Percentiles rank a stretch among this genome's conserved stretches.
Evolutionary conservation across 177 flowering plant species (phyloP).

Genomic region (Telopea speciosissima): DNA sequence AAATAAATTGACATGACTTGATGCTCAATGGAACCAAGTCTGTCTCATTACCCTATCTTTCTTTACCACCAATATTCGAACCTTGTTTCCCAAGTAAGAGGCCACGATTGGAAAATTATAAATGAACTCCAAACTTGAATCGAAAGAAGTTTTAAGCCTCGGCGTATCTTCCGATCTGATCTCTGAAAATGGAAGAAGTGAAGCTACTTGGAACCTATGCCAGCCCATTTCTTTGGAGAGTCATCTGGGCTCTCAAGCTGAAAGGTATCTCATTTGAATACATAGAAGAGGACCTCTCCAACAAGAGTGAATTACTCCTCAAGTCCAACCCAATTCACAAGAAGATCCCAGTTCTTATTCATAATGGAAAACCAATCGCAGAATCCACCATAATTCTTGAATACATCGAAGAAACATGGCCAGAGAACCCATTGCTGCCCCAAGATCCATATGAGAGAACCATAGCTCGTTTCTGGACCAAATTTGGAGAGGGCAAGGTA

Average conservation of each 20-base stretch:
- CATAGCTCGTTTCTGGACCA: conserved; percentile 23
- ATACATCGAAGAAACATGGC: conserved; percentile 31
- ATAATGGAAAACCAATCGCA: conserved; percentile 25
- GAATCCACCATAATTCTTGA: conserved; percentile 32
- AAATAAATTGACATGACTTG: too few relatives aligned
- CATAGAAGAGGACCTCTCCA: conserved; percentile 24
- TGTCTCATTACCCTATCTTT: too few relatives aligned
- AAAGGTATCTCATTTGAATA: conserved; percentile 30
- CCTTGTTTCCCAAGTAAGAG: too few relatives aligned
- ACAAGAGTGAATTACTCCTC: conserved; percentile 27
- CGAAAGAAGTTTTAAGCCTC: too few relatives aligned
- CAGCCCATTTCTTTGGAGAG: conserved; percentile 25
- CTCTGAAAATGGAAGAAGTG: conserved; percentile 24
- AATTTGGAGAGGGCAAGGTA: conserved; percentile 21
- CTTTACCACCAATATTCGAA: too few relatives aligned
- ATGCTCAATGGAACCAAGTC: too few relatives aligned
- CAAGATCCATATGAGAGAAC: conserved; percentile 24
- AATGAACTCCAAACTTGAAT: too few relatives aligned
- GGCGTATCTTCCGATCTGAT: too few relatives aligned
- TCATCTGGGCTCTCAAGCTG: conserved; percentile 35
- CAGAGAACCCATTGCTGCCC: conserved; percentile 21
- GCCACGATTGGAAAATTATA: too few relatives aligned
- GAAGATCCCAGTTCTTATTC: conserved; percentile 28
- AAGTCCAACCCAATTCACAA: conserved; percentile 26
- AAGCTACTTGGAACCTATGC: conserved; percentile 28